A percentile compares a stretch with the other conserved stretches of the same genome.
phyloP scores from a whole-genome alignment of 192 early-diverging fungal species.

The Gigaspora rosea region DNA sequence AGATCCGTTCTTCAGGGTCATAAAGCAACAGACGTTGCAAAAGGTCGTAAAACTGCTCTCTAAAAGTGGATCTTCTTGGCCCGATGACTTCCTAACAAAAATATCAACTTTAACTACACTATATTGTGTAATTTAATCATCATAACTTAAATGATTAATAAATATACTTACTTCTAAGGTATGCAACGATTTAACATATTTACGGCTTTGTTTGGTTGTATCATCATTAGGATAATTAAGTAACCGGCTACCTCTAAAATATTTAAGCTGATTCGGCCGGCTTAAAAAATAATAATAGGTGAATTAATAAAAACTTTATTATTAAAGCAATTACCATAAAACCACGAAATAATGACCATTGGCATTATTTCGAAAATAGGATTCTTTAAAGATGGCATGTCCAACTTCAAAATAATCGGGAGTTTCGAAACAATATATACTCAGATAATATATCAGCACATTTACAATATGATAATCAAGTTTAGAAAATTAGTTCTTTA shows the following conservation, averaged over 20 bases:
- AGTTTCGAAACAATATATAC: no score
- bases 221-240: constrained; percentile 59
- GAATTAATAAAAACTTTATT: not conserved
- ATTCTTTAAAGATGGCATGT: no score
- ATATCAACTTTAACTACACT: not conserved
- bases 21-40: constrained; percentile 73
- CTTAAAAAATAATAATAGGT: constrained; percentile 32
- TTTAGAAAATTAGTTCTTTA: no score
- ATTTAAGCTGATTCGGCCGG: constrained; percentile 47
- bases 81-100: constrained; percentile 46
- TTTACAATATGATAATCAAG: no score
- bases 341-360: no score
- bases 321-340: not conserved
- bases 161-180: constrained; percentile 51
- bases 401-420: no score
- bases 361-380: no score
- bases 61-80: constrained; percentile 45
- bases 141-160: not conserved
- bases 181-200: constrained; percentile 62
- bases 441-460: no score
- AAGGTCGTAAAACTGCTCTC: constrained; percentile 66
- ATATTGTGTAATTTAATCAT: not conserved
- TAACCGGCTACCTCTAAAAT: constrained; percentile 46
- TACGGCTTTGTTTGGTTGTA: constrained; percentile 55
- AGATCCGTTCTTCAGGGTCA: constrained; percentile 78